Base-by-base conservation (phyloP, 2,329 filamentous ascomycete species). In the Drechslera avenae region DNA sequence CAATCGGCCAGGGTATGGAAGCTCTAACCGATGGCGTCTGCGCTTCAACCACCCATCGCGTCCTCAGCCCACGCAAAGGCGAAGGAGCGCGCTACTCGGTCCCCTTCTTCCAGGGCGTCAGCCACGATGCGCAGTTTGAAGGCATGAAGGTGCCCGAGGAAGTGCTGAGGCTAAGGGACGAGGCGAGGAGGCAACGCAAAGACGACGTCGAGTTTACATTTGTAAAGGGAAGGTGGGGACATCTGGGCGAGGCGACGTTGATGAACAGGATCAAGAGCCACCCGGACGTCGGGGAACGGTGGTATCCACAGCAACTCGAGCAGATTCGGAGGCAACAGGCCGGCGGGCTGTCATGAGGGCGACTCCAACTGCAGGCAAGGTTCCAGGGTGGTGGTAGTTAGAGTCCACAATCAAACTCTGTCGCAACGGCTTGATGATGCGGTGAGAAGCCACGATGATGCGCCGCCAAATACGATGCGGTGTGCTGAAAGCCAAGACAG, bases 81-180 rank as follows among this genome's bases (percentile, higher is more conserved):
- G 77, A 82, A 8, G 91, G 90, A 3, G 80, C 90, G 26, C 80
- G 91, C 46, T 93, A 86, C 76, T 89, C 85, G 6, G 87, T 95
- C 39, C 91, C 91, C 0, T 95, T 96, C 75, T 95, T 95, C 77
- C 91, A 94, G 71, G 91, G 91, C 17, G 89, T 95, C 52, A 85
- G 86, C 64, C 86, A 90, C 50, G 89, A 91, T 70, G 86, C 89
- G 0, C 83, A 83, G 14, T 95, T 95, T 69, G 90, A 91, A 67
- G 86, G 88, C 61, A 85, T 94, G 74, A 87, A 83, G 53, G 79
- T 85, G 9, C 88, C 89, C 0, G 82, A 83, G 21, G 79, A 80
- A 10, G 84, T 92, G 13, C 78, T 80, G 62, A 82, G 78, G 66
- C 79, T 89, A 76, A 78, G 88, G 40, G 76, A 83, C 56, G 75